phyloP scores from a whole-genome alignment of 129 eudicot species.

The Saposhnikovia divaricata region DNA sequence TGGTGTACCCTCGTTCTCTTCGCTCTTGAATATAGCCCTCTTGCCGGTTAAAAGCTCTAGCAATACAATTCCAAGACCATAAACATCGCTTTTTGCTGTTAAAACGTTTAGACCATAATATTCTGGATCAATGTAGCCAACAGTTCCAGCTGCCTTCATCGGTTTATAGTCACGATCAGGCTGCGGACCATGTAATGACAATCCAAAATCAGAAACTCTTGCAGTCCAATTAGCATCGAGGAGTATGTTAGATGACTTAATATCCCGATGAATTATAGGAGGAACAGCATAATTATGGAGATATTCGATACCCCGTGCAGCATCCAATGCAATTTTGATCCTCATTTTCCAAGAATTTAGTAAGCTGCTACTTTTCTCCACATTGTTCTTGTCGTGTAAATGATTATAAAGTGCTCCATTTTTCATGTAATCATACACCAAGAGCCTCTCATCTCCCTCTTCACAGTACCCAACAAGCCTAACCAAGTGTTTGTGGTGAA shows the following conservation, averaged over 20 bases:
- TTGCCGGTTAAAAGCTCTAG: slow-evolving; percentile 16
- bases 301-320: slow-evolving; percentile 20
- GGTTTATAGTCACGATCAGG: slow-evolving; percentile 9
- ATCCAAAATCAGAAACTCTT: slow-evolving; percentile 19
- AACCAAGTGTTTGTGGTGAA: slow-evolving; percentile 91
- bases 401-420: slow-evolving; percentile 18
- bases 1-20: slow-evolving; percentile 7
- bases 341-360: slow-evolving; percentile 22
- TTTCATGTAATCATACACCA: slow-evolving; percentile 19
- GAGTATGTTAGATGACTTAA: slow-evolving; percentile 17
- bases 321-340: slow-evolving; percentile 15
- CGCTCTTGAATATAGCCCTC: slow-evolving; percentile 14
- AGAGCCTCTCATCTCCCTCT: slow-evolving; percentile 75
- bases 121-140: slow-evolving; percentile 19
- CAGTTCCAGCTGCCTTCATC: slow-evolving; percentile 12
- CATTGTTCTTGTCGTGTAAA: slow-evolving; percentile 17
- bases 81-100: slow-evolving; percentile 19
- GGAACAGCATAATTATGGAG: slow-evolving; percentile 19
- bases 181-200: slow-evolving; percentile 8
- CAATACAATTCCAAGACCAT: slow-evolving; percentile 17
- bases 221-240: slow-evolving; percentile 20
- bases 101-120: slow-evolving; percentile 15
- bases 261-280: slow-evolving; percentile 18
- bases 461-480: slow-evolving; percentile 90
- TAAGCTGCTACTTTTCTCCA: slow-evolving; percentile 15